Evolutionary conservation across 345 rosid genomes (phyloP), one percentile per base, ranked within the genome.

Genomic region (Sisymbrium irio): DNA sequence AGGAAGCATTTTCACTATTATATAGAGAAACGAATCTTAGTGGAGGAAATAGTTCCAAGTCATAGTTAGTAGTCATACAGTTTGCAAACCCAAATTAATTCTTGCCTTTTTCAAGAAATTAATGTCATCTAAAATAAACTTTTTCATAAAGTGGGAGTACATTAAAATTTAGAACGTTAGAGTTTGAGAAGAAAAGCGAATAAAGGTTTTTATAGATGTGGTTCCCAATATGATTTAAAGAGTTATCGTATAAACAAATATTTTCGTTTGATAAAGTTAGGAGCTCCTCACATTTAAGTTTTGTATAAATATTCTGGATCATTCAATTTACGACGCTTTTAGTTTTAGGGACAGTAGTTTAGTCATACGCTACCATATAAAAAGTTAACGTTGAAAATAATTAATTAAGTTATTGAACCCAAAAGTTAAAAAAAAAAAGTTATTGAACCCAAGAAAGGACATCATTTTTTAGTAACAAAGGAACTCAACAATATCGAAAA

Each of bases 1-100:
- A 58, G 32, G 36, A 39, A 5, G 41, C 9, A 32, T 27, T 41
- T 49, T 30, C 73, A 59, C 45, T 67, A 39, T 59, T 46, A 49
- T 75, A 75, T 72, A 67, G 27, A 46, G 30, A 37, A 49, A 10
- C 3, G 0, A 66, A 74, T 66, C 39, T 49, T 15, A 49, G 60
- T 46, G 73, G 67, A 59, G 12, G 62, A 50, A 42, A 67, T 40
- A 62, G 47, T 49, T 66, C 40, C 73, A 59, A 59, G 68, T 65
- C 72, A 57, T 30, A 39, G 40, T 55, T 64, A 12, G 40, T 72
- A 53, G 27, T 19, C 33, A 62, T 15, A 50, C 35, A 53, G 37
- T 72, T 55, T 73, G 65, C 65, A 64, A 64, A 64, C 47, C 63
- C 71, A 36, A 13, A 62, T 51, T 51, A 32, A 32, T 40, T 53